Evolutionary conservation across 306 rosid genomes (phyloP), one percentile per base, ranked within the genome.

Genomic region (Cucurbita moschata): DNA sequence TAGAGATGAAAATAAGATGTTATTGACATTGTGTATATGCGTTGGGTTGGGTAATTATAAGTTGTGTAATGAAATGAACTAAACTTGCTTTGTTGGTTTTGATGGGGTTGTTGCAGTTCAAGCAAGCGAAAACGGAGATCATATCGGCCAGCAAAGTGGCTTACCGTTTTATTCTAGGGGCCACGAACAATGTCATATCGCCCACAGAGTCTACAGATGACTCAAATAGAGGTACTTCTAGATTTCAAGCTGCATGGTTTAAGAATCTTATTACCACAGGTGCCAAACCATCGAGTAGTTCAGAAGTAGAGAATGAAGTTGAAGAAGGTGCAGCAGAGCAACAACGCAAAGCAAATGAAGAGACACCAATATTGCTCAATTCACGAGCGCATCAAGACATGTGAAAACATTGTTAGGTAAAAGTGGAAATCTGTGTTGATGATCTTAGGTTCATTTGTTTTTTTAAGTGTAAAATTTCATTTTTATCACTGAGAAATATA

Each of bases 111-210:
- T 82, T 87, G 87, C 92, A 95, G 99, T 82, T 95, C 8, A 92
- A 89, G 70, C 97, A 95, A 85, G 99, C 99, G 8, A 95, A 89
- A 82, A 88, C 97, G 19, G 96, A 95, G 89, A 89, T 95, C 57
- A 85, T 91, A 52, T 67, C 96, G 0, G 99, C 97, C 2, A 91
- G 99, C 91, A 95, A 88, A 84, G 97, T 95, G 73, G 99, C 99
- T 13, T 95, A 91, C 76, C 85, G 92, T 65, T 95, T 91, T 82
- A 84, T 95, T 38, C 15, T 76, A 13, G 97, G 97, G 18, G 96
- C 88, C 61, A 82, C 98, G 3, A 90, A 81, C 76, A 93, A 90
- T 53, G 82, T 81, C 58, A 80, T 58, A 50, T 52, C 77, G 67
- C 74, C 88, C 72, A 75, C 89, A 0, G 96, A 88, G 58, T 70